Conservation (phyloP, 179 eudicot species). For the Monotropa hypopitys region DNA sequence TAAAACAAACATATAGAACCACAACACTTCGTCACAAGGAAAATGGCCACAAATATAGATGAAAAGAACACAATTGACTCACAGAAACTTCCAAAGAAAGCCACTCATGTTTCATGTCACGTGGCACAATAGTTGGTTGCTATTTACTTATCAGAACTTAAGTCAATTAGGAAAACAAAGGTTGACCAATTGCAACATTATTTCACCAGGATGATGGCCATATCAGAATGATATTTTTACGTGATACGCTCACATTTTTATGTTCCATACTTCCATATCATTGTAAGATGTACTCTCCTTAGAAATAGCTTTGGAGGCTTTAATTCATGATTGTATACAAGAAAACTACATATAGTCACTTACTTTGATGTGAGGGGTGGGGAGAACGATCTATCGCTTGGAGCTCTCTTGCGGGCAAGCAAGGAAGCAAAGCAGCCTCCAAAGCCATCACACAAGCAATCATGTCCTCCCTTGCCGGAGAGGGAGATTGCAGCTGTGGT, state of each 20-base stretch:
- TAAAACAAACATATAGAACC: not conserved
- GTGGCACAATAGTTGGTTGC: not conserved
- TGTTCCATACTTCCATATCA: not conserved
- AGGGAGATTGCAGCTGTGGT: slow-evolving; percentile 25
- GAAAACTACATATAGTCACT: slow-evolving; percentile 7
- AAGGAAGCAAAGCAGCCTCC: slow-evolving; percentile 86
- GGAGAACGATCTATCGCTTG: slow-evolving; percentile 91
- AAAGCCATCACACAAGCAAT: slow-evolving; percentile 59
- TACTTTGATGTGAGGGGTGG: slow-evolving; percentile 87
- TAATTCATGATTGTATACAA: not conserved
- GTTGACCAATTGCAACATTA: not conserved
- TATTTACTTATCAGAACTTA: not conserved
- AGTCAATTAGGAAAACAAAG: not conserved
- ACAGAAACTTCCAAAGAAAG: not conserved
- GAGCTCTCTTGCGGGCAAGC: slow-evolving; percentile 93
- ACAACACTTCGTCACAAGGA: not conserved
- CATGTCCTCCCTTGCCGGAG: slow-evolving; percentile 52
- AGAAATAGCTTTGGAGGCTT: not conserved
- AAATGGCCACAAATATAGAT: not conserved
- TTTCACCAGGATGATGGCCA: not conserved
- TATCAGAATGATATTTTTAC: not conserved
- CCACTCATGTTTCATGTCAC: not conserved
- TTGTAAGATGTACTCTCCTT: not conserved
- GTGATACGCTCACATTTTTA: too few species aligned
- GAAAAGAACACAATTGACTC: not conserved